These are phyloP conservation scores for Dendrocalamus sinicus DNA, from an alignment of 176 grass and related monocot genomes.

Conservation along the genomic window DNA sequence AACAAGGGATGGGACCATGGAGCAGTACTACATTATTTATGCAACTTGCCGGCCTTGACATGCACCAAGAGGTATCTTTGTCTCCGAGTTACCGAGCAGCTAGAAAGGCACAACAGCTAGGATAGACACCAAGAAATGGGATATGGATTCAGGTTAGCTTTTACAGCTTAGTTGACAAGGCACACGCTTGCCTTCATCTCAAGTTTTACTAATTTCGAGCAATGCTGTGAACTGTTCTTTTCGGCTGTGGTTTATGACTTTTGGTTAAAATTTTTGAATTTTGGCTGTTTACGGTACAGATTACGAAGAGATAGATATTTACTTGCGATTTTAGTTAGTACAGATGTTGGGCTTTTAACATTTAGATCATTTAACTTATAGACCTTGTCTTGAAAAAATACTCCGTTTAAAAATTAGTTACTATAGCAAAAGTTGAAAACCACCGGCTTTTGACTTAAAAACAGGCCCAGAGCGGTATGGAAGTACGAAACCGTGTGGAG, in stretches of 20 bases:
- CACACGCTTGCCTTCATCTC: constrained; percentile 40
- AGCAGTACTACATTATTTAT: neutral
- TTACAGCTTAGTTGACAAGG: constrained; percentile 7
- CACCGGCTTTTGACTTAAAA: too few relatives aligned
- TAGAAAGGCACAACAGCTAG: constrained; percentile 30
- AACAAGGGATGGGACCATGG: constrained; percentile 25
- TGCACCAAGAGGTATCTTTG: constrained; percentile 48
- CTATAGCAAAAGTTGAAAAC: too few relatives aligned
- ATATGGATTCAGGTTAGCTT: constrained; percentile 33
- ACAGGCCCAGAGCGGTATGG: neutral
- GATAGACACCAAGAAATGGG: constrained; percentile 7
- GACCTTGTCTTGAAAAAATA: too few relatives aligned
- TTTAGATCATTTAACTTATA: too few relatives aligned
- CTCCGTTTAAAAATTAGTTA: too few relatives aligned
- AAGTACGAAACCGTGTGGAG: neutral
- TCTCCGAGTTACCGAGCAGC: constrained; percentile 49
- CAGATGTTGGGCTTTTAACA: too few relatives aligned
- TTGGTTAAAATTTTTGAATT: too few relatives aligned
- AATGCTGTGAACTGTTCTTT: constrained; percentile 16
- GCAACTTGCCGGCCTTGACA: constrained; percentile 43
- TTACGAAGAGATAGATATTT: too few relatives aligned
- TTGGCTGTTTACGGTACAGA: too few relatives aligned
- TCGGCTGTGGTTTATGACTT: too few relatives aligned
- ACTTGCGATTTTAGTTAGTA: too few relatives aligned
- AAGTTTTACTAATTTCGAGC: constrained; percentile 3